These are phyloP conservation scores for Hermanozyma aechmeae DNA, from an alignment of 805 yeast genomes.

Conservation along the genomic window DNA sequence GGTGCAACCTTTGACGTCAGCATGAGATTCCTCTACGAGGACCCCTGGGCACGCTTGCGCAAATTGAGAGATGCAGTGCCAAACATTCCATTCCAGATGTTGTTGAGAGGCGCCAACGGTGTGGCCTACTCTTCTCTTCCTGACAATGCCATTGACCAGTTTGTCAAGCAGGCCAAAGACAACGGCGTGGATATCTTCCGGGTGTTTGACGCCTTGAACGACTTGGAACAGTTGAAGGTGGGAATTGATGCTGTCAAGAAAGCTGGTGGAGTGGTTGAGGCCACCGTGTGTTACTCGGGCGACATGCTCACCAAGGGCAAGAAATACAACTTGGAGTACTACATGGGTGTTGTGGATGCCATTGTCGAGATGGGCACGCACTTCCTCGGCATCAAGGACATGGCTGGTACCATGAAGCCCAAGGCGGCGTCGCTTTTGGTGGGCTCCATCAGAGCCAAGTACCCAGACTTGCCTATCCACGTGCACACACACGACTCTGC, in stretches of 20 bases:
- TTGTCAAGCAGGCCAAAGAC: constrained; percentile 88
- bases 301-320: constrained; percentile 95
- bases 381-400: constrained; percentile 94
- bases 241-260: constrained; percentile 97
- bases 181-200: constrained; percentile 96
- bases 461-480: constrained; percentile 93
- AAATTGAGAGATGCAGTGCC: constrained; percentile 85
- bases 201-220: constrained; percentile 96
- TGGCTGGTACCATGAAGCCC: constrained; percentile 99
- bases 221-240: constrained; percentile 90
- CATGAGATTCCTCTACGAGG: constrained; percentile 97
- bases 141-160: constrained; percentile 97
- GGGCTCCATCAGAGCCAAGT: constrained; percentile 70
- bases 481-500: constrained; percentile 99
- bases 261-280: constrained; percentile 99
- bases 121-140: constrained; percentile 97
- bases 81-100: constrained; percentile 98
- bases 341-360: constrained; percentile 69
- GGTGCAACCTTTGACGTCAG: constrained; percentile 99
- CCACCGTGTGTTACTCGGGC: constrained; percentile 97
- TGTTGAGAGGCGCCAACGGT: constrained; percentile 98
- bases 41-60: constrained; percentile 96
- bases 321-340: constrained; percentile 91
- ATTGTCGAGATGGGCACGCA: constrained; percentile 94
- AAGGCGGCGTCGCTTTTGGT: constrained; percentile 79